A percentile compares a stretch with the other conserved stretches of the same genome.
Evolutionary conservation across 805 yeast species (phyloP).

Genomic region (Yamadazyma akitaensis): DNA sequence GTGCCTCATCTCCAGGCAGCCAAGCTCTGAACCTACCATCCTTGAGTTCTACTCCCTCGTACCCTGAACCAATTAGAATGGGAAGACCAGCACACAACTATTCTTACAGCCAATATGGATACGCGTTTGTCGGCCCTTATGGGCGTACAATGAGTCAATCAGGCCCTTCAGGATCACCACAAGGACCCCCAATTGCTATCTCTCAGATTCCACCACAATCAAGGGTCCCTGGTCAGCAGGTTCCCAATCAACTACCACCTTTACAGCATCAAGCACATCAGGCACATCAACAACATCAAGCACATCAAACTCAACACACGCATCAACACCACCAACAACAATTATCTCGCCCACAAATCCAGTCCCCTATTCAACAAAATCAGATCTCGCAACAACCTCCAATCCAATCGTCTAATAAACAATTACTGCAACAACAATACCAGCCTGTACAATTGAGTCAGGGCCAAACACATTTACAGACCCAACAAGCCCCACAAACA

Average conservation of each 20-base stretch:
- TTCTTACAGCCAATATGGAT: neutral
- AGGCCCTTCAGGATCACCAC: neutral
- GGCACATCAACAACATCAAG: neutral
- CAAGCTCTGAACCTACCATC: neutral
- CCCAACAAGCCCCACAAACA: too few relatives aligned
- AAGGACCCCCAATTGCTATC: neutral
- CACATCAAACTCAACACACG: neutral
- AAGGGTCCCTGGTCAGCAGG: neutral
- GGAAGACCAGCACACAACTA: neutral
- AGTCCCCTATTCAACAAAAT: neutral
- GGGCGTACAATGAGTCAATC: neutral
- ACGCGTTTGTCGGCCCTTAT: neutral
- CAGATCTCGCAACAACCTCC: neutral
- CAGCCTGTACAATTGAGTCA: neutral
- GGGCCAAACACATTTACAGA: too few relatives aligned
- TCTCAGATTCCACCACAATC: neutral
- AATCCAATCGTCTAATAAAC: neutral
- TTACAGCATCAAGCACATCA: neutral
- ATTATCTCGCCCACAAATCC: conserved; percentile 1
- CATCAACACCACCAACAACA: neutral
- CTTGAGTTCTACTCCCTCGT: neutral
- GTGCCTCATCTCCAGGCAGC: neutral
- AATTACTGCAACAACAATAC: neutral
- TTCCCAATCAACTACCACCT: neutral
- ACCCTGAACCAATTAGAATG: neutral